phyloP scores from a whole-genome alignment of 768 basidiomycete genomes.

The Calocybe indica region DNA sequence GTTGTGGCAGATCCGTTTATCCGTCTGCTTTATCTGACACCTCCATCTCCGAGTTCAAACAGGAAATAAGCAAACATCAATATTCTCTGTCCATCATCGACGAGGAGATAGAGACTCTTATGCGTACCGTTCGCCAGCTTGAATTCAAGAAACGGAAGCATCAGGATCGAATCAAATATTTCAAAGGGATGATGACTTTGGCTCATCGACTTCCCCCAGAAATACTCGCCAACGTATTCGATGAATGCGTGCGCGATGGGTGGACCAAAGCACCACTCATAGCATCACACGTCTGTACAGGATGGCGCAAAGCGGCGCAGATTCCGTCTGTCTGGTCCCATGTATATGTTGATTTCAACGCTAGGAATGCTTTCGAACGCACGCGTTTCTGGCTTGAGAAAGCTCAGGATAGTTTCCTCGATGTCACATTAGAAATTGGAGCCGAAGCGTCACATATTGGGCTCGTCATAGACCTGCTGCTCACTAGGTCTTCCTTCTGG shows the following conservation, averaged over 20 bases:
- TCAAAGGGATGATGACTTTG: constrained; percentile 43
- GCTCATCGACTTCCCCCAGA: constrained; percentile 53
- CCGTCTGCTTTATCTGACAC: too few relatives aligned
- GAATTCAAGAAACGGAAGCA: constrained; percentile 37
- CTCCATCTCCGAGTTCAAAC: constrained; percentile 4
- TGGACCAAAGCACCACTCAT: constrained; percentile 51
- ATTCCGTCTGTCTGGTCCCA: constrained; percentile 54
- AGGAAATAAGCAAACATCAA: constrained; percentile 29
- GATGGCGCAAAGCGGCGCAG: constrained; percentile 49
- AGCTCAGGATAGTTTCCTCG: constrained; percentile 35
- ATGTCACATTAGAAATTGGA: constrained; percentile 36
- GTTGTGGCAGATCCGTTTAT: too few relatives aligned
- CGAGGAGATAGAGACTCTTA: constrained; percentile 33
- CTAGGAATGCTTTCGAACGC: constrained; percentile 31
- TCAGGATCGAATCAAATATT: constrained; percentile 34
- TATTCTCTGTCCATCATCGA: constrained; percentile 34
- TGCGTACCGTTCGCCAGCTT: constrained; percentile 33
- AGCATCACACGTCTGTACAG: constrained; percentile 52
- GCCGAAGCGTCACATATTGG: constrained; percentile 21
- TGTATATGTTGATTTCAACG: constrained; percentile 44
- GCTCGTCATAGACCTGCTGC: constrained; percentile 34
- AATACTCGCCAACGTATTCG: constrained; percentile 48
- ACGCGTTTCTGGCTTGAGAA: constrained; percentile 47
- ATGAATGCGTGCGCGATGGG: constrained; percentile 40
- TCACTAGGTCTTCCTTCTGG: constrained; percentile 37